phyloP scores from a whole-genome alignment of 192 early-diverging fungal species.

The Gigaspora rosea region DNA sequence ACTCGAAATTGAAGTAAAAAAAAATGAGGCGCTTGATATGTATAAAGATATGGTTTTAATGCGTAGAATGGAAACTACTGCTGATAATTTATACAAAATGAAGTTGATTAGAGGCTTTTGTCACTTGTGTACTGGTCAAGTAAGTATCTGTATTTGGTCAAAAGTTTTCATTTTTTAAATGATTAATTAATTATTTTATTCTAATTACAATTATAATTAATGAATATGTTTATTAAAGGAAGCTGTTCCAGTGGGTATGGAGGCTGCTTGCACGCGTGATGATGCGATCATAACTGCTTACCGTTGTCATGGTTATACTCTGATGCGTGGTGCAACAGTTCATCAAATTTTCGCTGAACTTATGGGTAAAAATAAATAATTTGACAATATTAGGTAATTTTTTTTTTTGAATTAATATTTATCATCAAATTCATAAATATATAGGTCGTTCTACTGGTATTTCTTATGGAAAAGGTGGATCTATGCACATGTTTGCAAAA shows the following conservation, averaged over 20 bases:
- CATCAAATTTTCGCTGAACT: constrained; percentile 74
- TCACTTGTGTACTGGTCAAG: constrained; percentile 97
- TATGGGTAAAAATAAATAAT: constrained; percentile 50
- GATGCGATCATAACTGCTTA: constrained; percentile 98
- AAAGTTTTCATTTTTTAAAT: not conserved
- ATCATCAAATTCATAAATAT: not conserved
- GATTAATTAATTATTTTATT: not conserved
- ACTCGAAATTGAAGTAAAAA: constrained; percentile 63
- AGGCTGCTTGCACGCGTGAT: constrained; percentile 81
- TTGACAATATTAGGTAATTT: not conserved
- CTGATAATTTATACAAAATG: constrained; percentile 93
- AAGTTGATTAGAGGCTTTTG: constrained; percentile 98
- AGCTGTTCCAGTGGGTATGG: constrained; percentile 93
- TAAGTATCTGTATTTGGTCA: constrained; percentile 34
- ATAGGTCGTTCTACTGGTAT: constrained; percentile 73
- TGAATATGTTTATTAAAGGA: constrained; percentile 47
- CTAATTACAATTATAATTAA: not conserved
- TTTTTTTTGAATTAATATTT: not conserved
- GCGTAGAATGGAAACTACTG: constrained; percentile 90
- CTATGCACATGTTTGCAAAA: constrained; percentile 98
- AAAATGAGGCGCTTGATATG: constrained; percentile 74
- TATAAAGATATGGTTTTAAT: constrained; percentile 89
- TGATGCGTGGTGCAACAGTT: constrained; percentile 74
- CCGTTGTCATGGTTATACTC: constrained; percentile 97
- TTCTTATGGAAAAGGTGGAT: constrained; percentile 97